Evolutionary conservation across 176 grass and related monocot species (phyloP), one percentile per base, ranked within the genome.

Genomic region (Zoysia pacifica): DNA sequence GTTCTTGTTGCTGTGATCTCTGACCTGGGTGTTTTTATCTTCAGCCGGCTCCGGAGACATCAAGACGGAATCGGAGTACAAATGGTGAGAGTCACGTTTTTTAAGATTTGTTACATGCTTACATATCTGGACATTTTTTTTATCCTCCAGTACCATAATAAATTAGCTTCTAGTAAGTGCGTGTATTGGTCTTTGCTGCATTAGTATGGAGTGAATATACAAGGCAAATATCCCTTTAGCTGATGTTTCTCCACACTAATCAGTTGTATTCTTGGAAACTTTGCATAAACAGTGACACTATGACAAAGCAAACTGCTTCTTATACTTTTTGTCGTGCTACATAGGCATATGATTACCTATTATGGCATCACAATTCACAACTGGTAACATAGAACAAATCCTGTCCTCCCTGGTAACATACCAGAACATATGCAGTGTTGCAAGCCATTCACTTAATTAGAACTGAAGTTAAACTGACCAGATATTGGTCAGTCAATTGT

Each of bases 61-160:
- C 86, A 11, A 94, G 79, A 83, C 94, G 88, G 74, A 94, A 73
- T 83, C 83, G 90, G 2, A 74, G 54, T 5, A 91, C 90, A 62
- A 79, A 77, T 85, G 92, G 92, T 94, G 69, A 81, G 7, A 16
- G 8, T 69, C 47, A 43, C 6, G 1, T n/a, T 19, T 48, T 18
- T 35, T 5, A 14, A 36, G 39, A 16, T 54, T 53, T 55, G 15
- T 18, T 72, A 15, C 37, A 41, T 40, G 28, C 69, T 36, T 69
- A 48, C 28, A 41, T 66, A 13, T 72, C 7, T 9, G 48, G 12
- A 72, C 7, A 19, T 41, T 44, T 58, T 67, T 62, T 48, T 37
- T 28, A 28, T 28, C 28, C 28, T 28, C 28, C 28, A 28, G 3
- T 55, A 18, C 53, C 16, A 18, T 18, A 58, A 19, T 19, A 6